Evolutionary conservation across 352 stramenopile genomes (phyloP).

Genomic region (Thalassiosira mediterranea): DNA sequence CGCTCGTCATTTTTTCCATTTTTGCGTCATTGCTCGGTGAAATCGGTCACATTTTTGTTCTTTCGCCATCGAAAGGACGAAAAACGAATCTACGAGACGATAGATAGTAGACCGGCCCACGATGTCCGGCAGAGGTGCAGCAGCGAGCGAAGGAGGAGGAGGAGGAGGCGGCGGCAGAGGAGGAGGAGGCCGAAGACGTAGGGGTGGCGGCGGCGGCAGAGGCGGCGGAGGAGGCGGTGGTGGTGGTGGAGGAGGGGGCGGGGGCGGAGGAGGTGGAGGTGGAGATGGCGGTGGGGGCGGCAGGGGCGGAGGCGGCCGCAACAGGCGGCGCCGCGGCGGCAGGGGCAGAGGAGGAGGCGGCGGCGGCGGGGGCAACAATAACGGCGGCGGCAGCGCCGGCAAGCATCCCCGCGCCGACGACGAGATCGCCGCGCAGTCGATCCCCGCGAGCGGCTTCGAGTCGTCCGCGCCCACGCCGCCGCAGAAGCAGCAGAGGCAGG

Average conservation of each 20-base stretch:
- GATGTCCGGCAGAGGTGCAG: too few species aligned
- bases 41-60: too few species aligned
- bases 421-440: neutral
- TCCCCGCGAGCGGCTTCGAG: conserved; percentile 20
- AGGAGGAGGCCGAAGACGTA: too few species aligned
- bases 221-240: conserved; percentile 5
- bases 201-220: too few species aligned
- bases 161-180: too few species aligned
- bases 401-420: neutral
- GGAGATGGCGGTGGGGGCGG: neutral
- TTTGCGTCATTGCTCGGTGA: too few species aligned
- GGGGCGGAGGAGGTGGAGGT: neutral
- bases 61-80: too few species aligned
- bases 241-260: conserved; percentile 2
- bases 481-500: neutral
- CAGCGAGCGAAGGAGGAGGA: too few species aligned
- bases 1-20: too few species aligned
- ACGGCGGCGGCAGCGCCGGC: neutral
- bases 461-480: neutral
- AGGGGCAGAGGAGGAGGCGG: neutral
- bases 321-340: neutral
- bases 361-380: conserved; percentile 1
- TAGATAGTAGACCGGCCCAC: too few species aligned
- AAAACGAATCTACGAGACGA: too few species aligned
- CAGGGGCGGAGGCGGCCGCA: neutral